Conservation (phyloP, 75 land plant species). For the Isoetes taiwanensis region DNA sequence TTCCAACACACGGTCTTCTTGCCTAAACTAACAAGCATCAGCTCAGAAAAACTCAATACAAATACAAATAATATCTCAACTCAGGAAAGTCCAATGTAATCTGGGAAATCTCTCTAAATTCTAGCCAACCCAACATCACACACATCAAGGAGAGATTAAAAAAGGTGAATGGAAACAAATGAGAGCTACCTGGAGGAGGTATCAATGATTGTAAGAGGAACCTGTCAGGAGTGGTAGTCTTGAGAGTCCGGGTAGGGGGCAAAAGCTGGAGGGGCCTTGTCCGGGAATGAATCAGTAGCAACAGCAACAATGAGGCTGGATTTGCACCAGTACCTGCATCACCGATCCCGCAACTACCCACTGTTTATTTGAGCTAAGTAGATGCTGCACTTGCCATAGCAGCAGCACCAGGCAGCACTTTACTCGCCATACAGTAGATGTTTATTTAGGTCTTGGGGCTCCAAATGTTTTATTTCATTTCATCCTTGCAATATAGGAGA, state of each 20-base stretch:
- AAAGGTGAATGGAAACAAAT: background rate
- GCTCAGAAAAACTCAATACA: background rate
- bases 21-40: background rate
- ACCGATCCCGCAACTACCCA: no score
- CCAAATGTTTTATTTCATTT: no score
- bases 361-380: no score
- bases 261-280: constrained; percentile 35
- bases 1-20: constrained; percentile 2
- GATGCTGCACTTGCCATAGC: no score
- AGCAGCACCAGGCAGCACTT: no score
- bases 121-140: background rate
- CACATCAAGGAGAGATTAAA: no score
- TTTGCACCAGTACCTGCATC: constrained; percentile 78
- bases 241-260: background rate
- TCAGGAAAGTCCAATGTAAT: no score
- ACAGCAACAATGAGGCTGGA: constrained; percentile 77
- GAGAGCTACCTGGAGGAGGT: background rate
- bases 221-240: background rate
- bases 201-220: background rate
- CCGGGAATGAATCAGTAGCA: constrained; percentile 67
- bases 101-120: background rate
- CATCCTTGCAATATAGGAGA: no score
- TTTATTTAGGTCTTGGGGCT: no score
- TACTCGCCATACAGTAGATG: no score
- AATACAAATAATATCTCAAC: no score